Conservation (phyloP, 495 filamentous ascomycete species). For the Xylaria grammica region DNA sequence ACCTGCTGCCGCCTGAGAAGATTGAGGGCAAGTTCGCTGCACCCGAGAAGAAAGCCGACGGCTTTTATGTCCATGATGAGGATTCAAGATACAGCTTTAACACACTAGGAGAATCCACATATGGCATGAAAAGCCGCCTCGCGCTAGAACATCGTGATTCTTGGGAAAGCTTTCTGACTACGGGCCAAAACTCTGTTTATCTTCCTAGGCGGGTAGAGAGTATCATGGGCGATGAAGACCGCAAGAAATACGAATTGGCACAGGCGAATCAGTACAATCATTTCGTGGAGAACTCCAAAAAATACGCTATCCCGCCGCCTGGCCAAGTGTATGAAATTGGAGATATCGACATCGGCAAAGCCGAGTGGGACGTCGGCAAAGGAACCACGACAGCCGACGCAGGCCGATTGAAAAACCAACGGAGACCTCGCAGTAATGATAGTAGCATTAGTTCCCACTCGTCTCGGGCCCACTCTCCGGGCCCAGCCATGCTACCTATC, state of each 20-base stretch:
- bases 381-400: slow-evolving; percentile 2
- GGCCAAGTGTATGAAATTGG: slow-evolving; percentile 60
- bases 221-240: slow-evolving; percentile 80
- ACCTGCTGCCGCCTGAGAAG: slow-evolving; percentile 73
- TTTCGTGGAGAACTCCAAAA: slow-evolving; percentile 53
- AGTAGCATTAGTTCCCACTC: slow-evolving; percentile 31
- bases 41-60: slow-evolving; percentile 62
- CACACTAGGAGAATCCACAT: slow-evolving; percentile 36
- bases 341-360: slow-evolving; percentile 54
- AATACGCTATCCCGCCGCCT: slow-evolving; percentile 54
- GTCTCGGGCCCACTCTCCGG: slow-evolving; percentile 32
- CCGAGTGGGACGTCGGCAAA: slow-evolving; percentile 47
- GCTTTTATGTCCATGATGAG: slow-evolving; percentile 67
- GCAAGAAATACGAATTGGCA: slow-evolving; percentile 70
- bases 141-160: slow-evolving; percentile 67
- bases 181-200: slow-evolving; percentile 67
- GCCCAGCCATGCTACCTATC: slow-evolving; percentile 15
- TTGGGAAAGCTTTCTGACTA: slow-evolving; percentile 73
- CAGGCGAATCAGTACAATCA: slow-evolving; percentile 60
- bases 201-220: slow-evolving; percentile 80
- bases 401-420: slow-evolving; percentile 30
- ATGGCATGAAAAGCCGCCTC: slow-evolving; percentile 27
- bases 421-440: slow-evolving; percentile 39
- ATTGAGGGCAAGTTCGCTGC: slow-evolving; percentile 75
- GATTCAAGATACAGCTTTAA: slow-evolving; percentile 62